Evolutionary conservation across 2,329 filamentous ascomycete species (phyloP).

Genomic region (Fusarium sp.): DNA sequence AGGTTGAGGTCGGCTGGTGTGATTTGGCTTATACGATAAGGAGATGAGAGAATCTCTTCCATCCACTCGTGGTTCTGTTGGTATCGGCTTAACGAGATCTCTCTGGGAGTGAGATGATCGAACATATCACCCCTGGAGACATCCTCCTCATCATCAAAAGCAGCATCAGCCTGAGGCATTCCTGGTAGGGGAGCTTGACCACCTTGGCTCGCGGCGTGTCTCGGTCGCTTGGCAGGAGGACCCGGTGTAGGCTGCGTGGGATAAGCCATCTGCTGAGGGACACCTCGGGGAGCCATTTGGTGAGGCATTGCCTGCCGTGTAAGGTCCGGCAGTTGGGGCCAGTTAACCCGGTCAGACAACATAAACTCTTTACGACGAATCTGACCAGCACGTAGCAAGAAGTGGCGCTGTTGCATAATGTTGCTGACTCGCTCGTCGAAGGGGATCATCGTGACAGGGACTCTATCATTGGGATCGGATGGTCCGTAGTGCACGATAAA

Average conservation of each 20-base stretch:
- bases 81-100: constrained; percentile 88
- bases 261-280: constrained; percentile 72
- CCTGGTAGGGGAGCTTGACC: constrained; percentile 54
- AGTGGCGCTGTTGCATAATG: constrained; percentile 70
- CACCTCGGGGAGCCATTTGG: constrained; percentile 57
- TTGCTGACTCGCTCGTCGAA: constrained; percentile 70
- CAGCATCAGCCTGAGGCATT: constrained; percentile 54
- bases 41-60: constrained; percentile 94
- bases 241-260: constrained; percentile 63
- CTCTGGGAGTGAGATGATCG: constrained; percentile 87
- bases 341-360: constrained; percentile 87
- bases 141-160: constrained; percentile 89
- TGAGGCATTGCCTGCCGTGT: constrained; percentile 63
- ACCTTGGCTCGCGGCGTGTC: constrained; percentile 57
- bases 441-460: constrained; percentile 75
- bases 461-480: constrained; percentile 76
- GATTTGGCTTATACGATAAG: constrained; percentile 87
- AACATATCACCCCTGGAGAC: constrained; percentile 88
- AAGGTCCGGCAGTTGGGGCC: constrained; percentile 81
- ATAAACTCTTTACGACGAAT: constrained; percentile 94
- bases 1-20: constrained; percentile 87
- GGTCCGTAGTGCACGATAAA: constrained; percentile 94
- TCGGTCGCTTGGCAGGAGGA: constrained; percentile 66
- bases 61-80: constrained; percentile 99
- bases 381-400: constrained; percentile 79